Base-by-base conservation (phyloP, 345 rosid species). In the Chamaenerion angustifolium region DNA sequence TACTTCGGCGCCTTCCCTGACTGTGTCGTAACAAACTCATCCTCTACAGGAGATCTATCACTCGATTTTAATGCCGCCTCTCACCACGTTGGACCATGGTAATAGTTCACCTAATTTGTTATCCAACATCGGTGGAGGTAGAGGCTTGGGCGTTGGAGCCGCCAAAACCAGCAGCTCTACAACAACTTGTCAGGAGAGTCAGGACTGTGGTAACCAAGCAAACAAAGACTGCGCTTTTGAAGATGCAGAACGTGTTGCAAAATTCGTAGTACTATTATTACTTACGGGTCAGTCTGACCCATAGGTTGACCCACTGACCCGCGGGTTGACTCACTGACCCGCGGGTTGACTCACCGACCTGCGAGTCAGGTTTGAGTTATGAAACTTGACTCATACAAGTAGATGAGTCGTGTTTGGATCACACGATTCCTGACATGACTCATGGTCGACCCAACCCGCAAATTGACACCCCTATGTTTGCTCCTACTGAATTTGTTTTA, bases 131-230 rank as follows among this genome's bases (percentile, higher is more conserved):
- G 60, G 62, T 19, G 61, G 46, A 8, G 56, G 57, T 12, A 43
- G 52, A 16, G 75, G 71, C 2, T 66, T 31, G 8, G 10, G 37
- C 37, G 37, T 71, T 14, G 72, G 68, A 9, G 64, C 72, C 13
- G 68, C 71, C 37, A 76, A 87, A 0, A 21, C 41, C 7, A 16
- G 53, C 37, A 31, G 37, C 48, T 63, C 68, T 7, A 52, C 81
- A 15, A n/a, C 49, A 2, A 84, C 98, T 57, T 92, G 98, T 61
- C 96, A n/a, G n/a, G n/a, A n/a, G n/a, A n/a, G n/a, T n/a, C n/a
- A 83, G 63, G 98, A 92, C 45, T 92, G 98, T 56, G 98, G 98
- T 12, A 92, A 92, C 82, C 96, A 92, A 49, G 94, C 98, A 1
- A 92, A 92, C 82, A 92, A 92, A 31, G 98, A 84, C 54, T 92